Conservation (phyloP, 164 flowering plant genomes). For the Magnolia officinalis region DNA sequence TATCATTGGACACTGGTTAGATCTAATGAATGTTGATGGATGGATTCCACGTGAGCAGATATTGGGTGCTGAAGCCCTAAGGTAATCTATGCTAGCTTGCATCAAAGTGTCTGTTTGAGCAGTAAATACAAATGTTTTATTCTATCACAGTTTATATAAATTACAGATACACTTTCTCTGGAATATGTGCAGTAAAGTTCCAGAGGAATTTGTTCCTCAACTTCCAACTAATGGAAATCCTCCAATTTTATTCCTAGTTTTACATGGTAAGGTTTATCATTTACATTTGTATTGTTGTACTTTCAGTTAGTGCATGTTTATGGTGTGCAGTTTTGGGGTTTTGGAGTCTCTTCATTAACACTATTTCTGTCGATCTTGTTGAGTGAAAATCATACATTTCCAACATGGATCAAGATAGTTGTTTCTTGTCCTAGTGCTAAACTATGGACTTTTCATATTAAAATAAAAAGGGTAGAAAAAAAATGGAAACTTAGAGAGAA, state of each 20-base stretch:
- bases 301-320: not conserved
- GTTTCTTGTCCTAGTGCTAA: no score
- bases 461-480: no score
- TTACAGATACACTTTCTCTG: not conserved
- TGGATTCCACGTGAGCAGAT: constrained; percentile 99
- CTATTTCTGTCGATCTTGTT: no score
- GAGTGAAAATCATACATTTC: no score
- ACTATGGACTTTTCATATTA: no score
- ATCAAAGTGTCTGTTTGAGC: constrained; percentile 2
- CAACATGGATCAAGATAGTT: no score
- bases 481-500: no score
- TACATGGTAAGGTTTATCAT: constrained; percentile 52
- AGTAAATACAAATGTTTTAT: not conserved
- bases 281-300: not conserved
- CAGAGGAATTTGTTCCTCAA: constrained; percentile 85
- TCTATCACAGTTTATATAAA: not conserved
- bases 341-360: no score
- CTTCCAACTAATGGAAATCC: constrained; percentile 92
- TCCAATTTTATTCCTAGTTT: constrained; percentile 75
- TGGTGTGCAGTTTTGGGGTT: no score
- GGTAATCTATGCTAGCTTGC: constrained; percentile 35
- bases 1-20: constrained; percentile 95
- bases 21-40: constrained; percentile 91
- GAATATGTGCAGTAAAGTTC: constrained; percentile 75
- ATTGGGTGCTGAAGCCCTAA: constrained; percentile 94